Percentiles rank a stretch among this genome's conserved stretches.
phyloP scores from a whole-genome alignment of 2,329 filamentous ascomycete genomes.

The Colletotrichum sp. region DNA sequence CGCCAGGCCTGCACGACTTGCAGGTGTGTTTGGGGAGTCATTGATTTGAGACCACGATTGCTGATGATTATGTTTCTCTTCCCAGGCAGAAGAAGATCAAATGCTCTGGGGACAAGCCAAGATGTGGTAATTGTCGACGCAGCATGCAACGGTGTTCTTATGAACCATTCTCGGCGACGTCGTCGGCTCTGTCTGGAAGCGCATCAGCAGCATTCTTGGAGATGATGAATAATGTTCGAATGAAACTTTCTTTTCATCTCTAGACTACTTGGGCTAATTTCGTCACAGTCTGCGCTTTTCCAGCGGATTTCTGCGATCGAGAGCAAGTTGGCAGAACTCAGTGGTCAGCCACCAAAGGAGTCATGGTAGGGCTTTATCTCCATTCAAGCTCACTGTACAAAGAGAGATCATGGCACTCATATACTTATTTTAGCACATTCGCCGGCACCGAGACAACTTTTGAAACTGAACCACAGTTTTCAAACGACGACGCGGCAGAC shows the following conservation, averaged over 20 bases:
- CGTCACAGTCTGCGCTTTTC: neutral
- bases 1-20: neutral
- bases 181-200: neutral
- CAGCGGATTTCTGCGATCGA: neutral
- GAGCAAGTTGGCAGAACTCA: neutral
- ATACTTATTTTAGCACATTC: neutral
- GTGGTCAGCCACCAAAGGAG: neutral
- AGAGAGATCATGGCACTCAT: neutral
- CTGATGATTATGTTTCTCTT: neutral
- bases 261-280: neutral
- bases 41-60: rapidly evolving
- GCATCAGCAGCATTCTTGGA: neutral
- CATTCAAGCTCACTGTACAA: neutral
- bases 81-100: neutral
- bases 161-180: neutral
- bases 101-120: neutral
- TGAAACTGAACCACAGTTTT: neutral
- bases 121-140: neutral
- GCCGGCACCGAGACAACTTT: neutral
- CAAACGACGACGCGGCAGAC: neutral
- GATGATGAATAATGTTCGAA: neutral
- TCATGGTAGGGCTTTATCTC: neutral
- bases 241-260: rapidly evolving
- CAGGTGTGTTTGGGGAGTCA: neutral
- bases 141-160: neutral